Evolutionary conservation across 176 grass and related monocot species (phyloP).

Genomic region (Musa troglodytarum): DNA sequence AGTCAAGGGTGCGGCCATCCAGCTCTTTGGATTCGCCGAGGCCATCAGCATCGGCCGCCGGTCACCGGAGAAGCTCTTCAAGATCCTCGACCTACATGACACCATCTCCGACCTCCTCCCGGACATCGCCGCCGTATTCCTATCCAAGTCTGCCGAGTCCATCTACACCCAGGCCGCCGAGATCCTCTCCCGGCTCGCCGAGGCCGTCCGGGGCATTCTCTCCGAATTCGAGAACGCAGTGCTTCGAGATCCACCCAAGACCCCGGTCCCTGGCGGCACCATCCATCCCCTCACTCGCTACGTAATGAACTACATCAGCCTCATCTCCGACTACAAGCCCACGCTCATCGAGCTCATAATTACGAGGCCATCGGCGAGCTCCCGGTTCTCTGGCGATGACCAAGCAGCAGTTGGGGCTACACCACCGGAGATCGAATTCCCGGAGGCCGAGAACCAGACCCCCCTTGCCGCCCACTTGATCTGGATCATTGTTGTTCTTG

Average conservation of each 20-base stretch:
- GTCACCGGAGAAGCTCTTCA: conserved; percentile 87
- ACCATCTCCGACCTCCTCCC: conserved; percentile 60
- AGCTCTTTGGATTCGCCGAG: conserved; percentile 78
- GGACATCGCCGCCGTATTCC: conserved; percentile 64
- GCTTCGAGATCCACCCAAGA: conserved; percentile 60
- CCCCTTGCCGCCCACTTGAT: conserved; percentile 66
- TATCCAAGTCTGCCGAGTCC: conserved; percentile 49
- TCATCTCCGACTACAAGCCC: conserved; percentile 85
- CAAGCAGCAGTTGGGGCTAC: conserved; percentile 14
- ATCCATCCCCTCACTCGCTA: conserved; percentile 88
- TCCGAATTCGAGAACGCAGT: conserved; percentile 87
- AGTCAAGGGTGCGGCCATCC: conserved; percentile 78
- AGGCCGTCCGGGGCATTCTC: conserved; percentile 80
- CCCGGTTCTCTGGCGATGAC: conserved; percentile 22
- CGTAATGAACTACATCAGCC: conserved; percentile 84
- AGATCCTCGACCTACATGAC: conserved; percentile 91
- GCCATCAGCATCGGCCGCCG: conserved; percentile 84
- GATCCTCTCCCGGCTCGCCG: conserved; percentile 58
- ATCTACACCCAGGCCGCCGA: conserved; percentile 65
- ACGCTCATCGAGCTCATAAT: conserved; percentile 61
- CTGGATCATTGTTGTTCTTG: conserved; percentile 80
- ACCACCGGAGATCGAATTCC: conserved; percentile 51
- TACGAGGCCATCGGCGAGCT: conserved; percentile 45
- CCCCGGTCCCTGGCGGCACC: conserved; percentile 69
- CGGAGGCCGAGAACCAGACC: conserved; percentile 50